Base-by-base conservation (phyloP, 1,139 yeast genomes). In the Lodderomyces theae region DNA sequence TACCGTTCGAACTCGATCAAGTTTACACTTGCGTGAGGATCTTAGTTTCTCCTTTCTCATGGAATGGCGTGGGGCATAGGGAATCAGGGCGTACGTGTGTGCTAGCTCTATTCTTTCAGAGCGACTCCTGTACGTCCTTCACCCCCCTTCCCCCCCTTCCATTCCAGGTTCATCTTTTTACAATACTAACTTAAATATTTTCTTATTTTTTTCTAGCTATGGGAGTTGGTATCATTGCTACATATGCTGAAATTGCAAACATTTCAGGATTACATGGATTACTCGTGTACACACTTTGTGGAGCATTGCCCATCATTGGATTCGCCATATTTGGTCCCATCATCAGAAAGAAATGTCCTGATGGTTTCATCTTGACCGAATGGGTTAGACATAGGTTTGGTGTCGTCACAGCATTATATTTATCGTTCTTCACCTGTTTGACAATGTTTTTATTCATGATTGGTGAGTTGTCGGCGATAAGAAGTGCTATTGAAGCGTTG, bases 351-450 rank as follows among this genome's bases (percentile, higher is more conserved):
- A 77, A 77, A 51, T 86, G 96, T 54, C 97, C 97, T 0, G 80
- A 86, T 8, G 97, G 97, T 4, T 90, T 90, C 58, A 88, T 90
- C 32, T 69, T 90, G 49, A 87, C 96, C n/a, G 96, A 89, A 58
- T 90, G 97, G 97, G 94, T 87, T 11, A 76, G 87, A 55, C 80
- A 78, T 34, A 71, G 97, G 48, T 90, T 73, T 56, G 97, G 97
- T 1, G 57, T 72, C 5, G 63, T 82, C 16, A 73, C 95, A 5
- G 85, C 86, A 1, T 68, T 87, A 49, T 87, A 86, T 53, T 65
- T 90, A 42, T 82, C 95, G 4, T 81, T 80, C 38, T 87, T 89
- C 62, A 88, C 96, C 3, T 76, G 90, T 44, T 72, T 90, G 49
- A 90, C 96, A 7, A 77, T 90, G 77, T 90, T 83, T 56, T 70